Conservation (phyloP, 495 filamentous ascomycete genomes). For the Trichoderma orchidacearum region DNA sequence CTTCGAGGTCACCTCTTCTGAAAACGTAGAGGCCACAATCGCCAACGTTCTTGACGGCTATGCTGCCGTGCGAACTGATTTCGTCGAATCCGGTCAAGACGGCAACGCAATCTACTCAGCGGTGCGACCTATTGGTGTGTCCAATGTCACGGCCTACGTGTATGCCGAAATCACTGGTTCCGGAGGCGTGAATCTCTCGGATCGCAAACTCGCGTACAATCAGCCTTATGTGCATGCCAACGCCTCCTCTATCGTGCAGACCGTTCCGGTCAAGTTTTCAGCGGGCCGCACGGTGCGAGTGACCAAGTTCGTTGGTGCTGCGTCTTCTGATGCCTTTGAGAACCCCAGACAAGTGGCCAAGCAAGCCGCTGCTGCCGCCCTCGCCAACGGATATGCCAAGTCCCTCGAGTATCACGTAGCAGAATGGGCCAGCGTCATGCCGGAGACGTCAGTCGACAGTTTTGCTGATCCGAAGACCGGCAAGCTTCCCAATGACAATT, state of each 20-base stretch:
- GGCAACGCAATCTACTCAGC: constrained; percentile 31
- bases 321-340: background rate
- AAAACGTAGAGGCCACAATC: background rate
- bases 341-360: background rate
- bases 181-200: constrained; percentile 23
- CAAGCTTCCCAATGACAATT: constrained; percentile 41
- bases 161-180: constrained; percentile 18
- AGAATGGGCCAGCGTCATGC: constrained; percentile 34
- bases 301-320: background rate
- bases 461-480: constrained; percentile 45
- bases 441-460: constrained; percentile 44
- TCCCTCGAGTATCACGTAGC: constrained; percentile 25
- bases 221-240: background rate
- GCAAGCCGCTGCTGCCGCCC: constrained; percentile 23
- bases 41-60: constrained; percentile 36
- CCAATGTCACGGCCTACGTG: constrained; percentile 36
- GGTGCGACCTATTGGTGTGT: constrained; percentile 34
- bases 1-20: constrained; percentile 30
- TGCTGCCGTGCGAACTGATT: constrained; percentile 33
- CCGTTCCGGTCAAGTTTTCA: background rate
- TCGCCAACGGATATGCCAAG: constrained; percentile 22
- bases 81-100: constrained; percentile 23
- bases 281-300: background rate
- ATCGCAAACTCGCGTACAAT: background rate
- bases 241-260: background rate